Conservation (phyloP, 192 early-diverging fungal genomes). For the Gigaspora rosea region DNA sequence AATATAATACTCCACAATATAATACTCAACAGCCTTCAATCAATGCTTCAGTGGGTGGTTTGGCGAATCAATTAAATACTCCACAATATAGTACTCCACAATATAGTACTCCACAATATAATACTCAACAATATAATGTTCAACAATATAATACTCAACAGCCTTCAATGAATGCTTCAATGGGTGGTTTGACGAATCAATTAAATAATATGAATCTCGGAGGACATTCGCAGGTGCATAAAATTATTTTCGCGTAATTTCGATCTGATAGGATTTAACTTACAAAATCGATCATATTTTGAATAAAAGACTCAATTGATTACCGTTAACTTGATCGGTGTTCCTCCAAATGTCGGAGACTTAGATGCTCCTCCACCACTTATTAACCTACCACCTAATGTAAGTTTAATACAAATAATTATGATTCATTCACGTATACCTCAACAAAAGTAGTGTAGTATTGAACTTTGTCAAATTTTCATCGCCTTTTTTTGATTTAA, state of each 20-base stretch:
- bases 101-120: not conserved
- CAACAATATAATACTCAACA: conserved; percentile 27
- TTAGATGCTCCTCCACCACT: conserved; percentile 47
- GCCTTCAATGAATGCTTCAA: conserved; percentile 4
- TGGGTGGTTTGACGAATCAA: conserved; percentile 39
- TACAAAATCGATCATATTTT: not conserved
- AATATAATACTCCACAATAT: conserved; percentile 23
- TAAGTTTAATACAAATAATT: conserved; percentile 29
- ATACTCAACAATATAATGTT: conserved; percentile 2
- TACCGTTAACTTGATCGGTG: conserved; percentile 55
- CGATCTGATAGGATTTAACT: not conserved
- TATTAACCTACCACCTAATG: conserved; percentile 56
- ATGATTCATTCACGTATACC: not conserved
- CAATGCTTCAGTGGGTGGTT: conserved; percentile 7
- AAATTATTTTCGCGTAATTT: not conserved
- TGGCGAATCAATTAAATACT: conserved; percentile 44
- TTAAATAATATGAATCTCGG: conserved; percentile 40
- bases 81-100: not conserved
- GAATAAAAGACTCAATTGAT: conserved; percentile 30
- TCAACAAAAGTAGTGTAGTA: not conserved
- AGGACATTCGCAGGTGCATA: conserved; percentile 30
- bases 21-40: conserved; percentile 23
- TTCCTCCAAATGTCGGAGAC: conserved; percentile 50
- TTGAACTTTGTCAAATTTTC: conserved; percentile 7
- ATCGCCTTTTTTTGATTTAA: conserved; percentile 26